These are phyloP conservation scores for Colletotrichum cordylinicola DNA, from an alignment of 2,329 filamentous ascomycete species.

Conservation along the genomic window DNA sequence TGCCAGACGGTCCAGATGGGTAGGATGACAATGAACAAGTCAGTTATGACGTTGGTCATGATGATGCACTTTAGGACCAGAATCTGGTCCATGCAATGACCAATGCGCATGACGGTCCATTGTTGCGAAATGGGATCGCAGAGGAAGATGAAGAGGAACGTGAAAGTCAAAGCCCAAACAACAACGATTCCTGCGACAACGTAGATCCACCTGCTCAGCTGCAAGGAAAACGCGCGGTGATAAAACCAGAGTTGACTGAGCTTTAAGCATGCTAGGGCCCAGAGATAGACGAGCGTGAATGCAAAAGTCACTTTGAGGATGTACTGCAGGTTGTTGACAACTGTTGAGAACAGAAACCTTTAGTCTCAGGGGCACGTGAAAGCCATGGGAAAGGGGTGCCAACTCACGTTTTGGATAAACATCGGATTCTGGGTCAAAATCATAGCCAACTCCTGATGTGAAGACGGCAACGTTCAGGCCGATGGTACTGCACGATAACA, in stretches of 20 bases:
- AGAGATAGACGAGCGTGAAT: slow-evolving; percentile 25
- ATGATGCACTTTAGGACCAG: slow-evolving; percentile 26
- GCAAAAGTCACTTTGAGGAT: slow-evolving; percentile 23
- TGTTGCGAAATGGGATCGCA: slow-evolving; percentile 26
- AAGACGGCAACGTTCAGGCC: slow-evolving; percentile 18
- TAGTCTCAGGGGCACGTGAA: neutral
- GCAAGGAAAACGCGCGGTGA: slow-evolving; percentile 21
- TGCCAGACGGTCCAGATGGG: slow-evolving; percentile 39
- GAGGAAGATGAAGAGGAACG: slow-evolving; percentile 27
- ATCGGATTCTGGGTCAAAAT: slow-evolving; percentile 15
- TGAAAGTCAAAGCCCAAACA: slow-evolving; percentile 24
- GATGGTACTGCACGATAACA: slow-evolving; percentile 19
- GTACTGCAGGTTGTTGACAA: slow-evolving; percentile 20
- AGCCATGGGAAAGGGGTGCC: neutral
- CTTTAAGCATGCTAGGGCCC: slow-evolving; percentile 25
- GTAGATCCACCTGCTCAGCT: slow-evolving; percentile 20
- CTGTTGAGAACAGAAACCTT: neutral
- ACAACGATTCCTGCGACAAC: slow-evolving; percentile 14
- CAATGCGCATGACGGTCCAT: slow-evolving; percentile 26
- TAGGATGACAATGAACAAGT: slow-evolving; percentile 39
- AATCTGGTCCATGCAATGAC: slow-evolving; percentile 26
- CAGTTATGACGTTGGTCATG: slow-evolving; percentile 38
- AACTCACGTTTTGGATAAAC: slow-evolving; percentile 21
- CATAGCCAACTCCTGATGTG: slow-evolving; percentile 23
- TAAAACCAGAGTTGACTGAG: slow-evolving; percentile 27